A percentile compares a stretch with the other conserved stretches of the same genome.
Conservation (phyloP, 2,329 filamentous ascomycete species). For the Trichoderma sp. region DNA sequence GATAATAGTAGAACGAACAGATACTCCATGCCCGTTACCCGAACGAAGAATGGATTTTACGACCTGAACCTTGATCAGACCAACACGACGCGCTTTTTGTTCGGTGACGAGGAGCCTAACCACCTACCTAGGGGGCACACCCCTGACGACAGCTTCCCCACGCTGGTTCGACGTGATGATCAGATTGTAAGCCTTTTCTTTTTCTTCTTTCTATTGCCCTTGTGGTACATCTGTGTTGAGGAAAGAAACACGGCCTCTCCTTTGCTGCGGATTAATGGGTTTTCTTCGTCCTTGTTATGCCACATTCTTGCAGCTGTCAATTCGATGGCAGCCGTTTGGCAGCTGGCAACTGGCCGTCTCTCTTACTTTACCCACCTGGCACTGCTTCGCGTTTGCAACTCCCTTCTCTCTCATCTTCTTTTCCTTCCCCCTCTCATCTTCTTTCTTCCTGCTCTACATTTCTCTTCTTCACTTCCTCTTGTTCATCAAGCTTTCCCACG, state of each 20-base stretch:
- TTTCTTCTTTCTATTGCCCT: background rate
- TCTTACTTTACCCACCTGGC: background rate
- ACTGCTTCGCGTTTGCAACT: background rate
- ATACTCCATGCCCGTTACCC: conserved; percentile 88
- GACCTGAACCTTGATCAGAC: conserved; percentile 73
- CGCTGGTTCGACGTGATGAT: conserved; percentile 65
- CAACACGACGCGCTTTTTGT: conserved; percentile 81
- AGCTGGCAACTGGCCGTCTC: background rate
- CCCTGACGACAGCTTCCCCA: conserved; percentile 82
- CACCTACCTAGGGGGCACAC: conserved; percentile 47
- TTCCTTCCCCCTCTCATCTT: background rate
- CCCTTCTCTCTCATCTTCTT: background rate
- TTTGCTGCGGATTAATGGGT: background rate
- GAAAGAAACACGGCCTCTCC: too few species aligned
- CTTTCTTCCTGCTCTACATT: background rate
- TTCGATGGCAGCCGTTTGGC: background rate
- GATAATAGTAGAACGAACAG: conserved; percentile 65
- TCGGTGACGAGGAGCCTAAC: conserved; percentile 72
- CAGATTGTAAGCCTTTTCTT: conserved; percentile 48
- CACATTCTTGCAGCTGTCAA: background rate
- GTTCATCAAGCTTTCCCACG: background rate
- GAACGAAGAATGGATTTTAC: conserved; percentile 63
- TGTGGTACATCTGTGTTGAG: background rate
- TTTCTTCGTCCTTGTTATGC: background rate
- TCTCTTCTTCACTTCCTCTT: background rate